phyloP scores from a whole-genome alignment of 2,329 filamentous ascomycete genomes.

The Fusarium vanettenii region DNA sequence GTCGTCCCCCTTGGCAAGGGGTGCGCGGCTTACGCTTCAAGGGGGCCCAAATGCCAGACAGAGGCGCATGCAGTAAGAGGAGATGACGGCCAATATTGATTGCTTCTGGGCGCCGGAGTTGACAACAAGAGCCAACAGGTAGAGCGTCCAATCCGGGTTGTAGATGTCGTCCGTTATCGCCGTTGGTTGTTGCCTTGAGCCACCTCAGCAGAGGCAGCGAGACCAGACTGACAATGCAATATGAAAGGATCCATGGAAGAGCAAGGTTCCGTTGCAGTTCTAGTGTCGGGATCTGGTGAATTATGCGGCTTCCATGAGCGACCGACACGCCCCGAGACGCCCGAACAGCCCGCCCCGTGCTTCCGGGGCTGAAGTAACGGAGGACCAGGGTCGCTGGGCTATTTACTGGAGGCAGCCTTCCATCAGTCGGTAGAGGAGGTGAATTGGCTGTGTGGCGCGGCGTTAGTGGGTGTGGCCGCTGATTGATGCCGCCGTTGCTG shows the following conservation, averaged over 20 bases:
- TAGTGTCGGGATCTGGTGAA: constrained; percentile 17
- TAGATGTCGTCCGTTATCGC: not conserved
- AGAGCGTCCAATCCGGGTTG: not conserved
- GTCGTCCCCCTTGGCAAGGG: constrained; percentile 38
- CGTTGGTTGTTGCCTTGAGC: not conserved
- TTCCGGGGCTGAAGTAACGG: constrained; percentile 30
- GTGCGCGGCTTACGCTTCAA: constrained; percentile 28
- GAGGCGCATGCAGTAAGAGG: constrained; percentile 23
- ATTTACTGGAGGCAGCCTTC: constrained; percentile 7
- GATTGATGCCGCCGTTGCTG: constrained; percentile 21
- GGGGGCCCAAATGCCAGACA: constrained; percentile 38
- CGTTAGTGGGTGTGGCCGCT: constrained; percentile 15
- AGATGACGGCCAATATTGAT: constrained; percentile 15
- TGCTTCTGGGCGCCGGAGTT: constrained; percentile 8
- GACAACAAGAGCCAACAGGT: not conserved
- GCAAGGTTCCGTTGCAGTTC: constrained; percentile 25
- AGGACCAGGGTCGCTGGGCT: not conserved
- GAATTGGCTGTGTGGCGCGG: constrained; percentile 20
- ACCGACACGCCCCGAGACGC: constrained; percentile 25
- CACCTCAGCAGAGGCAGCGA: not conserved
- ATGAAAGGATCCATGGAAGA: constrained; percentile 11
- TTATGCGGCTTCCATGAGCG: constrained; percentile 28
- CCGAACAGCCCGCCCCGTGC: constrained; percentile 31
- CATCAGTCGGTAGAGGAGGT: constrained; percentile 8
- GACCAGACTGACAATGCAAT: not conserved